A percentile compares a stretch with the other conserved stretches of the same genome.
phyloP scores from a whole-genome alignment of 208 protist genomes.

The Naegleria gruberi region DNA sequence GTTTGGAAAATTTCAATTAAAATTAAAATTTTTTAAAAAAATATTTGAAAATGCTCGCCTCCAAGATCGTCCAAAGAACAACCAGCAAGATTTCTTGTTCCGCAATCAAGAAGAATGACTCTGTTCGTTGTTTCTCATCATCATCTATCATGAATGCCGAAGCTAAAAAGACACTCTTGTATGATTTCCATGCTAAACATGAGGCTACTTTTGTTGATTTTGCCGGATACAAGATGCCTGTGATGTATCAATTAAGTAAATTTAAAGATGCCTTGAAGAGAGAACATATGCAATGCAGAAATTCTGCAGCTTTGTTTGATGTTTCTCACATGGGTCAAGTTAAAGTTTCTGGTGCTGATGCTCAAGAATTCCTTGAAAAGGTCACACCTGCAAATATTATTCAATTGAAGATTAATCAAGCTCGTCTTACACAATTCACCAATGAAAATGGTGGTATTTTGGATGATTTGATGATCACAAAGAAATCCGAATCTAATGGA shows the following conservation, averaged over 20 bases:
- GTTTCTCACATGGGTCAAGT: slow-evolving; percentile 93
- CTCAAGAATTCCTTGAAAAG: slow-evolving; percentile 78
- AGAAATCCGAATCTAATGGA: slow-evolving; percentile 47
- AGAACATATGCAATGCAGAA: slow-evolving; percentile 75
- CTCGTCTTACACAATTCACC: slow-evolving; percentile 76
- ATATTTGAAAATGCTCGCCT: too few species aligned
- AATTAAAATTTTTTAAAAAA: too few species aligned
- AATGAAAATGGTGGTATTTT: slow-evolving; percentile 81
- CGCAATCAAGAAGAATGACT: too few species aligned
- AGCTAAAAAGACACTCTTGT: slow-evolving; percentile 59
- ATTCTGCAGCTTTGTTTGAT: slow-evolving; percentile 82
- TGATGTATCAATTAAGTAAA: slow-evolving; percentile 63
- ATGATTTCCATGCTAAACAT: slow-evolving; percentile 61
- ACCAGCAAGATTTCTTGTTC: too few species aligned
- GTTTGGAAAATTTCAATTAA: too few species aligned
- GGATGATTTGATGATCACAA: slow-evolving; percentile 90
- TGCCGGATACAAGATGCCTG: slow-evolving; percentile 90
- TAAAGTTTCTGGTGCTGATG: slow-evolving; percentile 71
- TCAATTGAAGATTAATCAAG: slow-evolving; percentile 35
- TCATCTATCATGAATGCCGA: too few species aligned
- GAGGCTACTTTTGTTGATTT: slow-evolving; percentile 89
- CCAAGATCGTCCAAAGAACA: too few species aligned
- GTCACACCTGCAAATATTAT: slow-evolving; percentile 71
- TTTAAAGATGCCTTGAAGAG: slow-evolving; percentile 58
- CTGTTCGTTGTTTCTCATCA: too few species aligned